Evolutionary conservation across 768 basidiomycete genomes (phyloP), one percentile per base, ranked within the genome.

Genomic region (Phanerochaete carnosa): DNA sequence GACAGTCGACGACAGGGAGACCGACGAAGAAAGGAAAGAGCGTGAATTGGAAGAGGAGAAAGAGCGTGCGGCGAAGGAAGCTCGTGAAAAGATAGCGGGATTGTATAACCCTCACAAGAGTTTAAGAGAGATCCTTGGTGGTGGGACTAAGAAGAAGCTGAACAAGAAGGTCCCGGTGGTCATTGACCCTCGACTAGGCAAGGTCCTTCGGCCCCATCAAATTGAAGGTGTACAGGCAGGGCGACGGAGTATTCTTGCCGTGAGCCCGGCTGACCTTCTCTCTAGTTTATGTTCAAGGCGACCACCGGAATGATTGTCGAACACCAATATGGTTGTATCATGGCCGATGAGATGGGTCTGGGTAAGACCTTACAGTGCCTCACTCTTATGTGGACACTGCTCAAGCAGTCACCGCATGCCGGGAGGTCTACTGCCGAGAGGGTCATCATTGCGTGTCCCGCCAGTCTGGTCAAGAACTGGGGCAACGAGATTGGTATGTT

Each of bases 291-390:
- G 72, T 99, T 96, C 75, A 88, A 85, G 73, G 97, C 95, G 73
- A 88, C 95, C 4, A 97, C 95, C 0, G 97, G 95, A 0, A 90
- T 95, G 86, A 74, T 95, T 58, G 91, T 90, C 37, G 89, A 93
- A 47, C 91, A 94, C 67, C 94, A 96, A 62, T 89, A 87, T 62
- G 93, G 92, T 0, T 98, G 96, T 69, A 99, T 99, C 73, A 98
- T 99, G 96, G 96, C 96, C 0, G 96, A 99, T 69, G 96, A 96
- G 74, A 99, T 99, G 96, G 96, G 96, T 68, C 84, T 98, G 15
- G 96, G 94, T 19, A 95, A 97, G 74, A 96, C 95, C 16, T 80
- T 99, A 16, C 97, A 99, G 70, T 98, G 97, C 70, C 98, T 99
- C 62, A 82, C 96, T 1, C 83, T 99, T 22, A 74, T 99, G 59